Evolutionary conservation across 179 eudicot species (phyloP).

Genomic region (Corrigiola litoralis): DNA sequence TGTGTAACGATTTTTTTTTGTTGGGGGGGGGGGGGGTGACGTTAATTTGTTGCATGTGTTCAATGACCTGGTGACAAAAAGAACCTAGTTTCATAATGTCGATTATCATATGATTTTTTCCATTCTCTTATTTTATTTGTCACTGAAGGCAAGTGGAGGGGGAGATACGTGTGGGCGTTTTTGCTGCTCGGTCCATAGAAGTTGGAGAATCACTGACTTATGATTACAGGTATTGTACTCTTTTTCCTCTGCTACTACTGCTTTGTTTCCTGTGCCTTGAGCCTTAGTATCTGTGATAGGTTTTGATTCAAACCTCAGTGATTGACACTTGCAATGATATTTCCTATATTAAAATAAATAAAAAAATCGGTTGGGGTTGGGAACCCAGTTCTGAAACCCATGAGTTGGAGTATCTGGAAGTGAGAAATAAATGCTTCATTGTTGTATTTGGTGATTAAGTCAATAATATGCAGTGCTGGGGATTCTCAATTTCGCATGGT

Average conservation of each 20-base stretch:
- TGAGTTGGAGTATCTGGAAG: too few species aligned
- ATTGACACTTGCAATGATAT: too few species aligned
- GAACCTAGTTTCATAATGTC: background rate
- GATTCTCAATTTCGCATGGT: too few species aligned
- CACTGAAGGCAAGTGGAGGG: conserved; percentile 84
- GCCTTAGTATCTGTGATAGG: background rate
- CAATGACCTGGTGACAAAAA: background rate
- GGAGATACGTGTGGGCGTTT: conserved; percentile 88
- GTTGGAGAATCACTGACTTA: conserved; percentile 86
- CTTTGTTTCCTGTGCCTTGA: background rate
- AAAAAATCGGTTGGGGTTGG: too few species aligned
- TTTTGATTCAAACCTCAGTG: background rate
- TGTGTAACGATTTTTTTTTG: too few species aligned
- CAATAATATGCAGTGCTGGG: too few species aligned
- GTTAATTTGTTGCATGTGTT: background rate
- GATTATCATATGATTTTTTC: background rate
- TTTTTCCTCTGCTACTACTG: background rate
- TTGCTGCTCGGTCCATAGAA: conserved; percentile 64
- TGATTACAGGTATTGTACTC: conserved; percentile 62
- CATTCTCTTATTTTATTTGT: conserved; percentile 4
- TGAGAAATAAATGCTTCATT: too few species aligned
- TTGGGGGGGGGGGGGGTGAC: background rate
- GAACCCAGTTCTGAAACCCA: too few species aligned
- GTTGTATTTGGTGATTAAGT: too few species aligned
- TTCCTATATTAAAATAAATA: too few species aligned